Percentiles rank a stretch among this genome's conserved stretches.
These are phyloP conservation scores for Barnettozyma californica DNA, from an alignment of 805 yeast genomes.

Conservation along the genomic window DNA sequence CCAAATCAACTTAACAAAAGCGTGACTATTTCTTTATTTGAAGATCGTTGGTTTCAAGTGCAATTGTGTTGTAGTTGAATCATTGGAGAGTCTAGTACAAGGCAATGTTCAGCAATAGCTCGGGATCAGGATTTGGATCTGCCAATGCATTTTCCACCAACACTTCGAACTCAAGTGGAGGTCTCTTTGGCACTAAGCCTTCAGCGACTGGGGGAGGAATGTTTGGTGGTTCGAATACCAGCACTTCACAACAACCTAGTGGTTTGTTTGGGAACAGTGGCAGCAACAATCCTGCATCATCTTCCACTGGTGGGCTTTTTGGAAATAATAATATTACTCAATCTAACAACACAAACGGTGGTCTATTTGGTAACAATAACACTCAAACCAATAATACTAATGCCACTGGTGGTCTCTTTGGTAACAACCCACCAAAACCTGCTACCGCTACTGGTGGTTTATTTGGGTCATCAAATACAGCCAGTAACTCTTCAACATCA, in stretches of 20 bases:
- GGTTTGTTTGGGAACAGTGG: constrained; percentile 7
- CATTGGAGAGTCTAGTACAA: not conserved
- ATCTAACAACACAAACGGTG: not conserved
- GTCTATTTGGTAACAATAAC: not conserved
- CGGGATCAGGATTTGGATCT: constrained; percentile 11
- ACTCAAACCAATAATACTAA: not conserved
- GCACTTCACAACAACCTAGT: constrained; percentile 7
- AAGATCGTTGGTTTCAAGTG: not conserved
- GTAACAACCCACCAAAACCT: not conserved
- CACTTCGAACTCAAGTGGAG: constrained; percentile 9
- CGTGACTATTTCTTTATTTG: not conserved
- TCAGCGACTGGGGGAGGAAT: constrained; percentile 8
- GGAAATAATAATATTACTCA: constrained; percentile 6
- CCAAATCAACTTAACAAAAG: not conserved
- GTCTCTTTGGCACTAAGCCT: constrained; percentile 12
- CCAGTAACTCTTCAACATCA: not conserved
- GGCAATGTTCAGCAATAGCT: not conserved
- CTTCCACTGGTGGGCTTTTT: constrained; percentile 31
- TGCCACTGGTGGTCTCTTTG: not conserved
- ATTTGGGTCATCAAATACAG: constrained; percentile 4
- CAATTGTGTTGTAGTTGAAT: not conserved
- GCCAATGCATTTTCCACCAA: constrained; percentile 5
- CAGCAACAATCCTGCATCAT: constrained; percentile 4
- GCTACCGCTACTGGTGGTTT: constrained; percentile 1
- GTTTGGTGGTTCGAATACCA: constrained; percentile 17